Evolutionary conservation across 2,329 filamentous ascomycete genomes (phyloP), one percentile per base, ranked within the genome.

Genomic region (Botrytis paeoniae): DNA sequence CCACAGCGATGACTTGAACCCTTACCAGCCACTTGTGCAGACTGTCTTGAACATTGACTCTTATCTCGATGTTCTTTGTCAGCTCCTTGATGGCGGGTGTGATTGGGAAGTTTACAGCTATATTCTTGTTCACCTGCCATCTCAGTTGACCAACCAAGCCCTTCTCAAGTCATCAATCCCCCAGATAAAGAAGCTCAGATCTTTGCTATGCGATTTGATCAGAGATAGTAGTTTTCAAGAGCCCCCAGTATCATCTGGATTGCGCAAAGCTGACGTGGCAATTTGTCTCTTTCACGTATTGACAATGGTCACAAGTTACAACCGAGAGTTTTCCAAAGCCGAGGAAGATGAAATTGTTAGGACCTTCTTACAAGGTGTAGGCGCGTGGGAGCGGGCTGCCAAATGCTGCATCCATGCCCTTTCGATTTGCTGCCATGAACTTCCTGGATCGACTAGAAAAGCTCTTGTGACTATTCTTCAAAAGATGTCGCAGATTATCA

Each of bases 71-170:
- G 86, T 90, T 18, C 85, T 97, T 54, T 88, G 93, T 39, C 86
- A 86, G n/a, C 84, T 96, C n/a, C 83, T 97, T 61, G 89, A 92
- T 76, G 87, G 90, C 72, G 92, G 91, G 59, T 88, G 89, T 65
- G 91, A 96, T 75, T 98, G 95, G 95, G 94, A 98, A 80, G 85
- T 97, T 1, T 97, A 97, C 84, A 95, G 93, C 82, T 98, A 95
- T 80, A 88, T 95, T 29, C 85, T 99, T 43, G 92, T 94, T 9
- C 93, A 97, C 81, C 84, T 98, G 16, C 93, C 94, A 1, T 92
- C 93, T 41, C 95, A 98, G 78, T 86, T 99, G 35, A 93, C 91
- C 81, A 99, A 99, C 78, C 94, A 96, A 79, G 91, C 93, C 20
- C 85, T 98, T 22, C 98, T 98, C 80, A 87, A 86, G 74, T 90